These are phyloP conservation scores for Arthrinium phaeospermum DNA, from an alignment of 2,329 filamentous ascomycete species.

Conservation along the genomic window DNA sequence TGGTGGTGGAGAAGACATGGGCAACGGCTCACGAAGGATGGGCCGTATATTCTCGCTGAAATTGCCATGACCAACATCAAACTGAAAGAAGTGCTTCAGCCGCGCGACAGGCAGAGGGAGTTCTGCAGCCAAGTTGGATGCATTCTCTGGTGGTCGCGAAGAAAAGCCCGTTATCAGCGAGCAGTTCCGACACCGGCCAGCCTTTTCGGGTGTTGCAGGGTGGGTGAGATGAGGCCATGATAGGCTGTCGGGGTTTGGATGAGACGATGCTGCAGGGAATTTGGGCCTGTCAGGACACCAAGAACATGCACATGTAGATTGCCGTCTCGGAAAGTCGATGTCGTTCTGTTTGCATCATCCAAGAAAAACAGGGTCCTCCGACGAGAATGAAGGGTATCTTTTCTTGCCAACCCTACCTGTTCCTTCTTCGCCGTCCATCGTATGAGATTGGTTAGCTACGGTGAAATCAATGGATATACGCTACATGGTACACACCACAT, in stretches of 20 bases:
- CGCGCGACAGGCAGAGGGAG: not conserved
- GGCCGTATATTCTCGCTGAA: not conserved
- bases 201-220: not conserved
- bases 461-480: not conserved
- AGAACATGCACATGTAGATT: constrained; percentile 5
- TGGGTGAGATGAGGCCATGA: not conserved
- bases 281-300: not conserved
- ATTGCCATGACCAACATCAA: not conserved
- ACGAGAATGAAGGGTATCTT: constrained; percentile 1
- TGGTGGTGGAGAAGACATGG: not conserved
- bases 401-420: not conserved
- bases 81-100: not conserved
- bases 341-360: constrained; percentile 9
- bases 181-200: constrained; percentile 7
- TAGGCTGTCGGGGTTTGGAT: not conserved
- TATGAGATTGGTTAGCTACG: not conserved
- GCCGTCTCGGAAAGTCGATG: not conserved
- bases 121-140: not conserved
- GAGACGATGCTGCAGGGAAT: not conserved
- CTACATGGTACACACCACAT: not conserved
- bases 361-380: not conserved
- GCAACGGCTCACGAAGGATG: not conserved
- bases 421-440: not conserved
- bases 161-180: not conserved
- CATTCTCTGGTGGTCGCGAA: not conserved